Base-by-base conservation (phyloP, 2,329 filamentous ascomycete genomes). In the Endoconidiophora polonica region DNA sequence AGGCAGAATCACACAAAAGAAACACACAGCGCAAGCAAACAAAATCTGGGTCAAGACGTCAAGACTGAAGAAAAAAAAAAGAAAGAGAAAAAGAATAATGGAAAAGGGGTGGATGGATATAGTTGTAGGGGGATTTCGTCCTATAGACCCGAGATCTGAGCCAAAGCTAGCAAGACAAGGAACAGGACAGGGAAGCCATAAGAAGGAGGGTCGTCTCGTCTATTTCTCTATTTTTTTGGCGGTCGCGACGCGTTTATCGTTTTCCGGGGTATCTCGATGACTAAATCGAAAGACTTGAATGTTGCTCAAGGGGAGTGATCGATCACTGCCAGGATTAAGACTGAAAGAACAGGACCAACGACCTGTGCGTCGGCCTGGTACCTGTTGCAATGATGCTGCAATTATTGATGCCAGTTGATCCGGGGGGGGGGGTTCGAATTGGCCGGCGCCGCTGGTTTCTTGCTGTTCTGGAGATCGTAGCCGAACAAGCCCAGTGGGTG, bases 51-150 rank as follows among this genome's bases (percentile, higher is more conserved):
- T 16, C 44, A 20, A 18, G 29, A 45, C n/a, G 22, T 20, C 20
- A 50, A 33, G 24, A 36, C 10, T 37, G 22, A 38, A 49, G 16
- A 40, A 38, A 29, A 48, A 44, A 44, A 36, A 48, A 26, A 52
- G 22, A 48, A 43, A 46, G 20, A 26, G 42, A n/a, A 23, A 22
- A 41, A n/a, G 16, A 44, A 44, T 23, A 44, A 43, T 20, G 36
- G 41, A 23, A 50, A 50, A 45, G 22, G 42, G 49, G 24, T 24
- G 22, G 46, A 42, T 42, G 46, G 24, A 38, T 41, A 45, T 46
- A 46, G 29, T 38, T 46, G 44, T 46, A 39, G 20, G 44, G 10
- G 36, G 22, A 22, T 46, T 33, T 22, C 29, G 44, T 46, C 16
- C 43, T 26, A 45, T 29, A n/a, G 23, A 29, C 16, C 43, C 24